Evolutionary conservation across 2,329 filamentous ascomycete genomes (phyloP), one percentile per base, ranked within the genome.

Genomic region (Talaromyces islandicus): DNA sequence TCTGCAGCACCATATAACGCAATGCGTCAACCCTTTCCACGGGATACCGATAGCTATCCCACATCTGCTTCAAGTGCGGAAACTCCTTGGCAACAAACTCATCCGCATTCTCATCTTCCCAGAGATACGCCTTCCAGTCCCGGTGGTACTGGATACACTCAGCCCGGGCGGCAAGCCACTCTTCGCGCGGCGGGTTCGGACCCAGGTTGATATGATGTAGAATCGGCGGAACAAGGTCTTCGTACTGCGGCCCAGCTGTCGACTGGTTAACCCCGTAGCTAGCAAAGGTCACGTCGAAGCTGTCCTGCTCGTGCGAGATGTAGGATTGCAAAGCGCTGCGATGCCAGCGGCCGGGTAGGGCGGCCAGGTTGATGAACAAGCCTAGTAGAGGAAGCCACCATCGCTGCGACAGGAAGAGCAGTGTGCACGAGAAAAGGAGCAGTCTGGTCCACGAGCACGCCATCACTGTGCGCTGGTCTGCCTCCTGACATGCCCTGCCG

Each of bases 11-110:
- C 66, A 67, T 67, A 48, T 67, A 67, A 19, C 65, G 66, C 46
- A 67, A 56, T 7, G 65, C 65, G 56, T 67, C 65, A 7, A 67
- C 65, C n/a, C 62, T 62, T 54, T 67, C 64, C 1, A 67, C 65
- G 3, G 64, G 60, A 32, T 64, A 63, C 6, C 62, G 62, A 38
- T 67, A 67, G 27, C 41, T 51, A 14, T 63, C 50, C 66, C 65
- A 67, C 56, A 63, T 66, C 1, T 57, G 24, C 2, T 54, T 54
- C n/a, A 66, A 29, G 32, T 67, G 58, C 7, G 65, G 62, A 27
- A 64, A 67, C 6, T 65, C 53, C 5, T 63, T 61, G 3, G 46
- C 58, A 5, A 67, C 63, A 29, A 67, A 62, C 24, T 52, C 54
- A 25, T 38, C 53, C 14, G 66, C 63, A 0, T 56, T 57, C 14